Evolutionary conservation across 768 basidiomycete genomes (phyloP), one percentile per base, ranked within the genome.

Genomic region (Suillus subluteus): DNA sequence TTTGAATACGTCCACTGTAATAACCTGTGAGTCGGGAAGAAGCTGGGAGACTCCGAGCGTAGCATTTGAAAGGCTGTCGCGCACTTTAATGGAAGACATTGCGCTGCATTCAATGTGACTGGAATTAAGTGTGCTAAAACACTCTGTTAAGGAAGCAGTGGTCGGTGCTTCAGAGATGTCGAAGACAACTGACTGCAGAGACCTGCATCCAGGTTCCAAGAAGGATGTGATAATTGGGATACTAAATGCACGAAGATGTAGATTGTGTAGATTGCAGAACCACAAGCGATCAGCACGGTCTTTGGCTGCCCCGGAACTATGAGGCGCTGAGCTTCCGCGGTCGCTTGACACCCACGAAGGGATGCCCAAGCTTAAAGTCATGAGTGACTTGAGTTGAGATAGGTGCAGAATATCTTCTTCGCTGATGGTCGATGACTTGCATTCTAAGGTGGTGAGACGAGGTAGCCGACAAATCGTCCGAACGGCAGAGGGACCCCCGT

Each of bases 241-340:
- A 30, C 18, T 61, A 61, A 43, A 61, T 43, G 59, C 59, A 13
- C 59, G 59, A 61, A 61, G 59, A 21, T 61, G 59, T 6, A 61
- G 30, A 13, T 44, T 43, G 12, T 41, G 59, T 7, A 61, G 30
- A 7, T 43, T 43, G 59, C 59, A 43, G 41, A 61, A 61, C 59
- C 59, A 61, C 6, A 18, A 61, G 18, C 26, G 6, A 32, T 13
- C 26, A 41, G 26, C 40, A 61, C 40, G 11, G 1, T 61, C 58
- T 18, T 30, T 41, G 6, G 26, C 12, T 43, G 18, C 11, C 26
- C 18, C 2, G 18, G 37, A 61, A 43, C 26, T 32, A 32, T 13
- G 26, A 43, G 8, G 12, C 6, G 6, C 59, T 32, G 8, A 21
- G 41, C 18, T 44, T 21, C 12, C 30, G 30, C 21, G 18, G 59